A percentile compares a stretch with the other conserved stretches of the same genome.
Conservation (phyloP, 441 rosid species). For the Melastoma candidum region DNA sequence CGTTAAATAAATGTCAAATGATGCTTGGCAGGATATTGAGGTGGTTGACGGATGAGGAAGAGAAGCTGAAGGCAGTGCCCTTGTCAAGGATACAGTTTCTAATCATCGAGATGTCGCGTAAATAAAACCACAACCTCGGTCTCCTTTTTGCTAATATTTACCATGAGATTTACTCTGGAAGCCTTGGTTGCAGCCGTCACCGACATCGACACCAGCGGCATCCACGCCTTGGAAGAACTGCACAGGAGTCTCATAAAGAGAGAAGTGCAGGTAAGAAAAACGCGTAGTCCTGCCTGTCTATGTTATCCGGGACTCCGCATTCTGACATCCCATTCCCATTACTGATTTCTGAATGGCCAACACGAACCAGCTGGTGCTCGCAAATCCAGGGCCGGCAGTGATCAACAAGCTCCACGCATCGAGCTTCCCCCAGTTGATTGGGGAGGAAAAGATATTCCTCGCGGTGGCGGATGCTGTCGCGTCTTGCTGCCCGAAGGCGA, state of each 20-base stretch:
- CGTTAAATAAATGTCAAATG: neutral
- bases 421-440: conserved; percentile 2
- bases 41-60: conserved; percentile 7
- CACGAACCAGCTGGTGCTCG: neutral
- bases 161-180: neutral
- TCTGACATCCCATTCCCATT: neutral
- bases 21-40: conserved; percentile 2
- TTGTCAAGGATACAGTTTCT: conserved; percentile 1
- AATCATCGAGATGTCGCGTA: conserved; percentile 9
- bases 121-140: neutral
- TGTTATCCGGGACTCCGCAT: neutral
- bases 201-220: conserved; percentile 9
- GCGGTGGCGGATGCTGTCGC: neutral
- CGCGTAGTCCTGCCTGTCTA: neutral
- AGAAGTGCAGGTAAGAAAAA: conserved; percentile 3
- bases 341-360: neutral
- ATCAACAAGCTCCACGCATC: conserved; percentile 1
- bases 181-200: conserved; percentile 4
- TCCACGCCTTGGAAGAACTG: conserved; percentile 6
- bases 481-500: neutral
- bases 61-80: conserved; percentile 1
- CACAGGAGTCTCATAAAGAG: conserved; percentile 6
- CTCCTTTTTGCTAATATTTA: neutral
- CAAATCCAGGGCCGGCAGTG: conserved; percentile 1
- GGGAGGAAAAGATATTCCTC: conserved; percentile 1